Base-by-base conservation (phyloP, 768 basidiomycete species). In the Cubamyces lactineus region DNA sequence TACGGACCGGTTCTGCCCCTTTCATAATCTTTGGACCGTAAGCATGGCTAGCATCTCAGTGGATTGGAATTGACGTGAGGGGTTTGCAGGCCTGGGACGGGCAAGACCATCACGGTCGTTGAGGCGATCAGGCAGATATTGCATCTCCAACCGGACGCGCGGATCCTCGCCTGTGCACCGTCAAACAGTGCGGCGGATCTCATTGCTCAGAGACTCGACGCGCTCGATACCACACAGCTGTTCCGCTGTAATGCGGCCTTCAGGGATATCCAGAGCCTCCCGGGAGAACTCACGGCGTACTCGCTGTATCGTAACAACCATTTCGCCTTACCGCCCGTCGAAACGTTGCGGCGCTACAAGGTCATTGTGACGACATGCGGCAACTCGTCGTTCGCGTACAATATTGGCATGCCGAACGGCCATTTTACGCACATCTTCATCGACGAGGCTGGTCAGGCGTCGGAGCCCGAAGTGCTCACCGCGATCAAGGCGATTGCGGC, bases 391-490 rank as follows among this genome's bases (percentile, higher is more conserved):
- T 79, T 86, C 42, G 75, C 78, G 1, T 77, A 78, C 24, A 83
- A 82, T 0, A 77, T 88, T 41, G 87, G 87, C 0, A 76, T 89
- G 46, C 73, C 79, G 0, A 75, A 80, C 1, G 88, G 88, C 0
- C 84, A 88, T 69, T 91, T 84, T 69, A 80, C 77, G 9, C 86
- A 90, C 62, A 85, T 91, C 15, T 86, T 90, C 68, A 72, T 88
- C 9, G 88, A 91, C 65, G 88, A 91, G 69, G 88, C 87, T 0
- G 88, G 86, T 0, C 88, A 91, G 66, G 86, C 87, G 2, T 86
- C 84, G 0, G 88, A 91, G 70, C 86, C 87, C 0, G 88, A 89
- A 69, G 78, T 78, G 0, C 85, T 88, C 72, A 78, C 88, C 16
- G 72, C 83, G 0, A 81, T 89, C 73, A 86, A 86, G 73, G 84